A percentile compares a stretch with the other conserved stretches of the same genome.
Evolutionary conservation across 2,329 filamentous ascomycete species (phyloP).

Genomic region (Aureobasidium melanogenum): DNA sequence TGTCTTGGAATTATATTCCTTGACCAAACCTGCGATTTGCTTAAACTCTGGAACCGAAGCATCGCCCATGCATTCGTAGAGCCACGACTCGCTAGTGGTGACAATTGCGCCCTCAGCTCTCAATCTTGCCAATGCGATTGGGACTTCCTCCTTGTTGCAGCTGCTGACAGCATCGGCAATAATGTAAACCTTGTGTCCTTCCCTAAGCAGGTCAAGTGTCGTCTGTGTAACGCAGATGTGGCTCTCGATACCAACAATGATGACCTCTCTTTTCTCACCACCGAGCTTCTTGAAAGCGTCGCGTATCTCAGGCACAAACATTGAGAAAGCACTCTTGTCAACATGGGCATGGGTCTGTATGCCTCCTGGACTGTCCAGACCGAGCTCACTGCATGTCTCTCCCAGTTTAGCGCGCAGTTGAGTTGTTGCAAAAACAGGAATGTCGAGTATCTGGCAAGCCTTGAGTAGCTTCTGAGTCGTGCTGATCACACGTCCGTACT

Average conservation of each 20-base stretch:
- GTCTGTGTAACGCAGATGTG: conserved; percentile 96
- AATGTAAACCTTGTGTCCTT: conserved; percentile 75
- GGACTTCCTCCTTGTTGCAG: conserved; percentile 74
- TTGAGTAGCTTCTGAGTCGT: conserved; percentile 45
- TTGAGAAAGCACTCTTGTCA: conserved; percentile 88
- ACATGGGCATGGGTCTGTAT: conserved; percentile 47
- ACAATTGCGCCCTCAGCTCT: conserved; percentile 67
- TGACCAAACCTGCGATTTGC: conserved; percentile 65
- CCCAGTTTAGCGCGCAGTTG: conserved; percentile 75
- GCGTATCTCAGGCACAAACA: conserved; percentile 65
- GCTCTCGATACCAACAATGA: conserved; percentile 82
- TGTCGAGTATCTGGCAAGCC: conserved; percentile 46
- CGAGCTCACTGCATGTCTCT: conserved; percentile 65
- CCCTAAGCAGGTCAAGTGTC: conserved; percentile 65
- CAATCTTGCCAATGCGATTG: conserved; percentile 67
- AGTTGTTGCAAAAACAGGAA: conserved; percentile 80
- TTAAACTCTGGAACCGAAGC: conserved; percentile 64
- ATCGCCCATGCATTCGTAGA: conserved; percentile 86
- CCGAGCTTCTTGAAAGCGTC: conserved; percentile 32
- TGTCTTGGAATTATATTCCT: conserved; percentile 64
- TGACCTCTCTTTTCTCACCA: conserved; percentile 42
- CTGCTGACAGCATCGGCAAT: conserved; percentile 84
- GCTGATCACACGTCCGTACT: conserved; percentile 65
- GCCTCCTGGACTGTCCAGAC: conserved; percentile 42
- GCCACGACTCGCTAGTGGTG: conserved; percentile 78